phyloP scores from a whole-genome alignment of 768 basidiomycete species.

The Boletus rubescentipes region DNA sequence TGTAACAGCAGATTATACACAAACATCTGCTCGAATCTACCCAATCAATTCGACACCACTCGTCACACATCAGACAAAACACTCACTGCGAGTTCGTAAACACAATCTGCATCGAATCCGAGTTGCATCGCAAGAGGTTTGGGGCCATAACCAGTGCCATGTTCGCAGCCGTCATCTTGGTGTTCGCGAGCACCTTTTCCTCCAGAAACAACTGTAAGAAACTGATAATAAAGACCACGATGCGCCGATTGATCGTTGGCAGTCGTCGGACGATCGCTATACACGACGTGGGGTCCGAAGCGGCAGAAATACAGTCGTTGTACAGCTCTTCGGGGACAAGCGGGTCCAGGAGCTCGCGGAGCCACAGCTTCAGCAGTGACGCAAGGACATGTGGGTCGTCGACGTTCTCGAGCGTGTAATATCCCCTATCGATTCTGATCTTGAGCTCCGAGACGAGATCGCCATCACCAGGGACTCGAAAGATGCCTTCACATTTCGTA shows the following conservation, averaged over 20 bases:
- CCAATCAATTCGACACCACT: slow-evolving; percentile 6
- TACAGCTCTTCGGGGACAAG: slow-evolving; percentile 89
- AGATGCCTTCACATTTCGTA: slow-evolving; percentile 84
- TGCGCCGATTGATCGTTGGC: slow-evolving; percentile 83
- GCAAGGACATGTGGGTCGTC: slow-evolving; percentile 91
- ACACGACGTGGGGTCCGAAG: slow-evolving; percentile 66
- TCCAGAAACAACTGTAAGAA: slow-evolving; percentile 89
- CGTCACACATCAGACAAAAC: slow-evolving; percentile 1
- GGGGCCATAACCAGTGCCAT: slow-evolving; percentile 91
- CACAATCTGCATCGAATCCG: slow-evolving; percentile 84
- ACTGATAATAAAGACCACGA: slow-evolving; percentile 85
- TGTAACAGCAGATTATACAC: slow-evolving; percentile 82
- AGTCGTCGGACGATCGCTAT: slow-evolving; percentile 73
- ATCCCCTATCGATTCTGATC: slow-evolving; percentile 85
- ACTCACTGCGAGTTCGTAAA: slow-evolving; percentile 91
- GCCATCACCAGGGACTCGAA: slow-evolving; percentile 87
- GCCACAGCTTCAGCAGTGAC: slow-evolving; percentile 89
- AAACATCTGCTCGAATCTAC: slow-evolving; percentile 84
- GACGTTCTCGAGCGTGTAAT: slow-evolving; percentile 86
- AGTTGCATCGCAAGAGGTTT: slow-evolving; percentile 82
- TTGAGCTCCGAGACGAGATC: slow-evolving; percentile 89
- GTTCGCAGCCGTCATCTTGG: slow-evolving; percentile 91
- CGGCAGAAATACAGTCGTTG: slow-evolving; percentile 78
- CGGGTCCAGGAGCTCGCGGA: slow-evolving; percentile 90
- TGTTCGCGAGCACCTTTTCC: slow-evolving; percentile 64